Percentiles rank a stretch among this genome's conserved stretches.
phyloP scores from a whole-genome alignment of 805 yeast genomes.

The Metschnikowia orientalis region DNA sequence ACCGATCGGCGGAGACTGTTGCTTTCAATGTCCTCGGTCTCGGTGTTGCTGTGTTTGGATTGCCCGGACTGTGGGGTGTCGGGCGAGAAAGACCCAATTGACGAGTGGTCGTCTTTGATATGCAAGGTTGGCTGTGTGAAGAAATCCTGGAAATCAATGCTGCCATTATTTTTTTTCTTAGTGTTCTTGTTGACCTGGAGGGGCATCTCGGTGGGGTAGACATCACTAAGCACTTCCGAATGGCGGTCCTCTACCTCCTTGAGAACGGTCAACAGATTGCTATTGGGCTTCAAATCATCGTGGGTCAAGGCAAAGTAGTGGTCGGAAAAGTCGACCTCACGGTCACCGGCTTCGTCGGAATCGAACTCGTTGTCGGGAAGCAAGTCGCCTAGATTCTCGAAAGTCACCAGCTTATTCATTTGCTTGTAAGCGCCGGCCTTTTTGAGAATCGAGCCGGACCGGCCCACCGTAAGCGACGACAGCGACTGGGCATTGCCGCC shows the following conservation, averaged over 20 bases:
- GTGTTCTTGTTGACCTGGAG: conserved; percentile 27
- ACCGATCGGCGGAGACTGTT: conserved; percentile 30
- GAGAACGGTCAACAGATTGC: not conserved
- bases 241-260: conserved; percentile 21
- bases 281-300: conserved; percentile 18
- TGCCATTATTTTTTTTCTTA: not conserved
- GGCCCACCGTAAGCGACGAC: conserved; percentile 2
- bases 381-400: conserved; percentile 32
- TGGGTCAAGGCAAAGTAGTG: conserved; percentile 21
- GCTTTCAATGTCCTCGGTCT: conserved; percentile 7
- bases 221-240: conserved; percentile 42
- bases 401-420: conserved; percentile 34
- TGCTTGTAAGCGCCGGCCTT: conserved; percentile 10
- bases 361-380: conserved; percentile 17
- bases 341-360: conserved; percentile 12
- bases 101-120: conserved; percentile 18
- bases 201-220: conserved; percentile 32
- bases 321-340: conserved; percentile 17
- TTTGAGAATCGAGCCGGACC: conserved; percentile 16
- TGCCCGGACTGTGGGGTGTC: conserved; percentile 29
- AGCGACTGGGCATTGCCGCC: not conserved
- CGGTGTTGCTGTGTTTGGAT: conserved; percentile 3
- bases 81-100: conserved; percentile 37
- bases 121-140: conserved; percentile 2
- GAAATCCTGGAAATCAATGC: not conserved